Percentiles rank a stretch among this genome's conserved stretches.
Conservation (phyloP, 2,329 filamentous ascomycete genomes). For the Penicillium sp. region DNA sequence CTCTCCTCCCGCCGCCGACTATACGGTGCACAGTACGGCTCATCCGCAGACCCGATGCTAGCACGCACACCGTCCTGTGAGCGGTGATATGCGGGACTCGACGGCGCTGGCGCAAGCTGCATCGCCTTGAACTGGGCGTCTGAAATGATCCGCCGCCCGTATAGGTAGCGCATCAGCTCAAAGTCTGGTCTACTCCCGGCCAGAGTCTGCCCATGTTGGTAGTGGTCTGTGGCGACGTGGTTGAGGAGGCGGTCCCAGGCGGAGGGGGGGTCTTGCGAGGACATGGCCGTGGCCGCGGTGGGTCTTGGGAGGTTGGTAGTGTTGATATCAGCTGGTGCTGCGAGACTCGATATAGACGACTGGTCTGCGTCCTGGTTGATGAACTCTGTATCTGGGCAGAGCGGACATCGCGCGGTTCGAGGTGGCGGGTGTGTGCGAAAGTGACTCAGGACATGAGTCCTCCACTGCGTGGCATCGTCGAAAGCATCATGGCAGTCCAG, state of each 20-base stretch:
- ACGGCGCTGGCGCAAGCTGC: constrained; percentile 43
- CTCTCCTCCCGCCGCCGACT: constrained; percentile 44
- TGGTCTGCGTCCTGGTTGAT: constrained; percentile 13
- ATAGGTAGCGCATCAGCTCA: constrained; percentile 50
- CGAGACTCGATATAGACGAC: neutral
- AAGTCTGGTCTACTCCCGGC: constrained; percentile 46
- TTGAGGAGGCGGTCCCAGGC: constrained; percentile 48
- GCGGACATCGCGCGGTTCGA: constrained; percentile 45
- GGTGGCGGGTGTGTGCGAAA: constrained; percentile 46
- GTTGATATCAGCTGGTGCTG: neutral
- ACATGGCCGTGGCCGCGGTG: neutral
- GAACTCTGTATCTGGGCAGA: constrained; percentile 38
- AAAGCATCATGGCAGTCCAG: constrained; percentile 47
- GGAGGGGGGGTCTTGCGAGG: constrained; percentile 14
- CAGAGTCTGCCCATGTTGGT: constrained; percentile 44
- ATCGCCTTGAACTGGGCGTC: constrained; percentile 48
- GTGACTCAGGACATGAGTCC: constrained; percentile 49
- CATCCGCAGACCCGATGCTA: constrained; percentile 42
- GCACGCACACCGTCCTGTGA: constrained; percentile 39
- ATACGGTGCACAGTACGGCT: constrained; percentile 43
- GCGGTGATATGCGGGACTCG: constrained; percentile 41
- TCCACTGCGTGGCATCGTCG: constrained; percentile 43
- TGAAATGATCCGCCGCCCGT: constrained; percentile 44
- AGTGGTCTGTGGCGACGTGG: constrained; percentile 46
- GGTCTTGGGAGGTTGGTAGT: neutral